Evolutionary conservation across 768 basidiomycete species (phyloP), one percentile per base, ranked within the genome.

Genomic region (Ramaria sp.): DNA sequence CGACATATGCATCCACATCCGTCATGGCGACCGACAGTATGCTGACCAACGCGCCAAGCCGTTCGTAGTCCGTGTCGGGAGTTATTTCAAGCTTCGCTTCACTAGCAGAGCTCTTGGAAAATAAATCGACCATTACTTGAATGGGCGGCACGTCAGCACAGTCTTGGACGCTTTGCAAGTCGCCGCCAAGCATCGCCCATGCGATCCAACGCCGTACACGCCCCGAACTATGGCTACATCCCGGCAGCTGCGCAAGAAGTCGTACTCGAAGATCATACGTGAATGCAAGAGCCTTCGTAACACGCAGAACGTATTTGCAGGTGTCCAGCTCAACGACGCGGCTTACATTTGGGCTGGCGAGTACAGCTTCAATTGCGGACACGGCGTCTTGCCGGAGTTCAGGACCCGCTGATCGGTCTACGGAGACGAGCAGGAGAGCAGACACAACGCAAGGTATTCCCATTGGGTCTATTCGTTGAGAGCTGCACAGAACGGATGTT

Each of bases 11-110:
- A 18, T 74, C 71, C 28, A 88, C 69, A 56, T 83, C 75, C 3
- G 77, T 72, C 42, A 87, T 62, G 5, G 78, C 83, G 9, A 78
- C 66, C 22, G 73, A 71, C n/a, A 88, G 73, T 30, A 88, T 73
- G 18, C 70, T 67, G 13, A 82, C 68, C 57, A 79, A 70, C 62
- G 74, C 74, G 5, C 72, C 67, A 62, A 90, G 70, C 36, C 77
- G 74, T 32, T 79, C 74, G 55, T 81, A 88, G 65, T 86, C 78
- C 3, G 76, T 70, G 0, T 62, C 61, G 28, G 64, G 50, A 25
- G 51, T 49, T 39, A n/a, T 52, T 80, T 18, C 76, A 71, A 77
- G 66, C 24, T 72, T 74, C 37, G 58, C 34, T 49, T 69, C 64
- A 55, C 71, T 71, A 30, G 67, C 61, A 1, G 71, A 65, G 18